Percentiles rank a stretch among this genome's conserved stretches.
Evolutionary conservation across 2,329 filamentous ascomycete species (phyloP).

Genomic region (Diaporthe vaccinii): DNA sequence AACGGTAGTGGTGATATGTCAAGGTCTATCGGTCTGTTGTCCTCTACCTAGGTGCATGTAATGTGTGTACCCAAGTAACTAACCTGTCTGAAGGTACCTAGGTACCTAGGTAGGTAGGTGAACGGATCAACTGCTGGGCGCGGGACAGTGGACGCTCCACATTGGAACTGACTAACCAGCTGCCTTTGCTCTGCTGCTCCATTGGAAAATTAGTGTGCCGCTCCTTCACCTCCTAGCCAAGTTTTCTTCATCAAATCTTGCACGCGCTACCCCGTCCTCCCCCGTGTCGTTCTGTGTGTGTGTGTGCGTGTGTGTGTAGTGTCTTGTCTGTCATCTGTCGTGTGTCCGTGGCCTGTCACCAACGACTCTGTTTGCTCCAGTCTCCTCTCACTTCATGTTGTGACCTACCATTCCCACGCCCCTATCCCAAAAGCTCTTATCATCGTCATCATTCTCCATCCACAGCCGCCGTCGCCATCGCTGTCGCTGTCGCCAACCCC

Average conservation of each 20-base stretch:
- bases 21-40: not conserved
- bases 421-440: not conserved
- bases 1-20: not conserved
- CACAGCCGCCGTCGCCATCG: not conserved
- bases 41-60: not conserved
- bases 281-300: not conserved
- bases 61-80: not conserved
- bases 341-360: constrained; percentile 1
- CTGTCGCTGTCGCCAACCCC: not conserved
- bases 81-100: not conserved
- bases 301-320: not conserved
- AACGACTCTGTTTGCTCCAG: not conserved
- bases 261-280: constrained; percentile 8
- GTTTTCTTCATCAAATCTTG: constrained; percentile 32
- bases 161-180: not conserved
- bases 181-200: not conserved
- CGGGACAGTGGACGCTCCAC: not conserved
- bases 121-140: not conserved
- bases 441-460: not conserved
- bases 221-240: constrained; percentile 23
- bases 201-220: constrained; percentile 28
- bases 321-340: constrained; percentile 1
- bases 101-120: not conserved
- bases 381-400: not conserved
- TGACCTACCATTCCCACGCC: not conserved